A percentile compares a stretch with the other conserved stretches of the same genome.
phyloP scores from a whole-genome alignment of 2,329 filamentous ascomycete species.

The Stylonectria norvegica region DNA sequence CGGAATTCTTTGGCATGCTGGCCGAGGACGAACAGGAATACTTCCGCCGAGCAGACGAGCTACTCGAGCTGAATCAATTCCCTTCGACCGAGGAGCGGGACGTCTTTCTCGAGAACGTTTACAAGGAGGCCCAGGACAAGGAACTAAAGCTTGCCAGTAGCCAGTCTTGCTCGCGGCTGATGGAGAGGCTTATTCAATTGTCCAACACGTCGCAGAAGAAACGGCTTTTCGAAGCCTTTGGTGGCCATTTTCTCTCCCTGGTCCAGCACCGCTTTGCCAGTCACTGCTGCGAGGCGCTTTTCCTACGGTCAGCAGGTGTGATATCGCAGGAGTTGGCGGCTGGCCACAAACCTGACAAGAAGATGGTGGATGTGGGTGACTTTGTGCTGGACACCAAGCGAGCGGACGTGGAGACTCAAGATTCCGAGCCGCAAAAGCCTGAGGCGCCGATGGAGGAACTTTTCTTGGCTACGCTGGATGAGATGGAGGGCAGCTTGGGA shows the following conservation, averaged over 20 bases:
- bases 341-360: too few relatives aligned
- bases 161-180: slow-evolving; percentile 87
- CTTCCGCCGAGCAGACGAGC: slow-evolving; percentile 83
- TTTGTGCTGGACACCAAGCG: slow-evolving; percentile 44
- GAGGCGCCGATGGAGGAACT: slow-evolving; percentile 74
- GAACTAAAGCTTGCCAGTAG: slow-evolving; percentile 95
- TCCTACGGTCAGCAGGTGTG: slow-evolving; percentile 74
- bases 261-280: slow-evolving; percentile 95
- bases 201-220: slow-evolving; percentile 80
- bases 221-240: slow-evolving; percentile 79
- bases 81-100: slow-evolving; percentile 67
- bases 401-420: too few relatives aligned
- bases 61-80: slow-evolving; percentile 89
- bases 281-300: slow-evolving; percentile 94
- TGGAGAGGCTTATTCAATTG: slow-evolving; percentile 86
- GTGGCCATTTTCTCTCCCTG: slow-evolving; percentile 80
- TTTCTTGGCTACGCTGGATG: slow-evolving; percentile 78
- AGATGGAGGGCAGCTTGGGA: slow-evolving; percentile 80
- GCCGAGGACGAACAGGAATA: slow-evolving; percentile 94
- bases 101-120: slow-evolving; percentile 76
- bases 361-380: too few relatives aligned
- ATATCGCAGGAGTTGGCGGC: slow-evolving; percentile 69
- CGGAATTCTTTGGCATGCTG: slow-evolving; percentile 88
- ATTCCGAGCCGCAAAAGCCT: slow-evolving; percentile 44
- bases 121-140: slow-evolving; percentile 81